Evolutionary conservation across 2,329 filamentous ascomycete species (phyloP).

Genomic region (Alternaria brassicicola): DNA sequence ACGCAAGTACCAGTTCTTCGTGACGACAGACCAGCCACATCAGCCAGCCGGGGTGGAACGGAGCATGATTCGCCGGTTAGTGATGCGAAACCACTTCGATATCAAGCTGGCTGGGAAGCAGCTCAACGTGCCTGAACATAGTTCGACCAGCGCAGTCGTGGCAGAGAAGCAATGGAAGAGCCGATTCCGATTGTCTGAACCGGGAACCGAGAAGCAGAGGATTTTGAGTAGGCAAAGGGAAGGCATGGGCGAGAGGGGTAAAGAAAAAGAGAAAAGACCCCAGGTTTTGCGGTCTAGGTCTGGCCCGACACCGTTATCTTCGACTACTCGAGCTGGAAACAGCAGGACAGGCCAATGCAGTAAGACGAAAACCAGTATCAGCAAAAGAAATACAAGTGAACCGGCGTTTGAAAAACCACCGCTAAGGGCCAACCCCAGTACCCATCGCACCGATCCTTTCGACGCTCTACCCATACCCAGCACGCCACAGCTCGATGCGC

Average conservation of each 20-base stretch:
- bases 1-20: conserved; percentile 37
- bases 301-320: background rate
- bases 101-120: conserved; percentile 13
- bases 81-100: conserved; percentile 40
- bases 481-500: conserved; percentile 24
- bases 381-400: background rate
- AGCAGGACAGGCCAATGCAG: background rate
- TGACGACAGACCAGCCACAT: conserved; percentile 31
- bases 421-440: conserved; percentile 16
- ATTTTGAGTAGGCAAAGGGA: background rate
- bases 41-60: conserved; percentile 28
- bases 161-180: conserved; percentile 27
- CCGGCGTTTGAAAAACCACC: background rate
- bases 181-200: conserved; percentile 26
- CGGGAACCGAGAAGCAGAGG: background rate
- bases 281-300: background rate
- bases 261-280: background rate
- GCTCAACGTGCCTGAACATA: conserved; percentile 19
- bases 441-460: conserved; percentile 31
- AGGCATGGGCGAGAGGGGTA: background rate
- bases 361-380: background rate
- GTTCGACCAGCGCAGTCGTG: conserved; percentile 29
- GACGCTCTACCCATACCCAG: conserved; percentile 33
- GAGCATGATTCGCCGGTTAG: conserved; percentile 31
- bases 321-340: background rate